Base-by-base conservation (phyloP, 257 asterid genomes). In the Fraxinus cuspidata region DNA sequence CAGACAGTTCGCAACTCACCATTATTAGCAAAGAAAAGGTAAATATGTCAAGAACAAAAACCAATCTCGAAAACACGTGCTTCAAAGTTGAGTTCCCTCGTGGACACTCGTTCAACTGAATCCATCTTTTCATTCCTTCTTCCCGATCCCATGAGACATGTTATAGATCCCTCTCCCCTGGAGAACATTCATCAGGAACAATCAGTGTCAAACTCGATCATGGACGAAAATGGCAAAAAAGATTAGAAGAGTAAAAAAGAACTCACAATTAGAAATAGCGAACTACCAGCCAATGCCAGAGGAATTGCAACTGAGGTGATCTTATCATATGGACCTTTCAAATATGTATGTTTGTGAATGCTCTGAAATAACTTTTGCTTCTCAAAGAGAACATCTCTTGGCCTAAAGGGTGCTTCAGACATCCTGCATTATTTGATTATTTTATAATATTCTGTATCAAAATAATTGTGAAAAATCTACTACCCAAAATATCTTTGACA, bases 301-400 rank as follows among this genome's bases (percentile, higher is more conserved):
- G 85, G 82, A 81, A 81, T 81, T 71, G 77, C 82, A 38, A 78
- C 85, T 53, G 85, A 81, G 42, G 85, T 81, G 27, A 81, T 15
- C 79, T 68, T 77, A 68, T 70, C 85, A 4, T 16, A 47, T 19
- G 74, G 78, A 64, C 81, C 84, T 73, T 77, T 80, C 72, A 80
- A 25, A 77, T 77, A 72, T n/a, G 81, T 81, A 70, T 76, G 78
- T 47, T 77, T 72, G 38, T 72, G 75, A 28, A 81, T 49, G n/a
- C 18, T 81, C 76, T 81, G 84, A 77, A 27, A 76, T 28, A 66
- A 69, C 83, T 68, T 74, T 74, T 80, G 83, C 83, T 69, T 80
- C 38, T 80, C 79, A 40, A 51, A 27, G 21, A 80, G 76, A 60
- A 74, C 70, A 42, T 80, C 83, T 69, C 83, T 80, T 32, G 79